Conservation (phyloP, 371 early-diverging fungal species). For the Mucor indicus region DNA sequence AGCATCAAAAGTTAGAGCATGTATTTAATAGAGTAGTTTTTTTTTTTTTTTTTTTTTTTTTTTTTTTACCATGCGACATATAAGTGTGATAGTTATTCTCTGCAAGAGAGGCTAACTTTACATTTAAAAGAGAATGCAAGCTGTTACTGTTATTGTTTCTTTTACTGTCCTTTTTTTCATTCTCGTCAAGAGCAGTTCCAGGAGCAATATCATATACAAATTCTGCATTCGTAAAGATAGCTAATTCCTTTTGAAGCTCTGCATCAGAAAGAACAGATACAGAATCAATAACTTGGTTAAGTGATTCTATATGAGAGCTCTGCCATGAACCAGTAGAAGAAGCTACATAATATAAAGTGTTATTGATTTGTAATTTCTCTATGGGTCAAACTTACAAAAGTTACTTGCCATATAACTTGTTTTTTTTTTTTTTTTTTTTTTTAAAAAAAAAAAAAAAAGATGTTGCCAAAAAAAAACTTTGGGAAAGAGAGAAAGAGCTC, state of each 20-base stretch:
- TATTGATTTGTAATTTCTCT: not conserved
- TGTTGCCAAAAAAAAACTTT: not conserved
- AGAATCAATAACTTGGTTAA: constrained; percentile 36
- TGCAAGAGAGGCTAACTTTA: constrained; percentile 19
- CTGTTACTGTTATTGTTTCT: too few species aligned
- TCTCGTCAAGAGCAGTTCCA: constrained; percentile 39
- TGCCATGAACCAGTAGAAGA: constrained; percentile 9
- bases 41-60: too few species aligned
- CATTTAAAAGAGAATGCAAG: constrained; percentile 23
- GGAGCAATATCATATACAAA: constrained; percentile 51
- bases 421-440: constrained; percentile 5
- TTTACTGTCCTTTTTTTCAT: too few species aligned
- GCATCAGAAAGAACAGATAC: constrained; percentile 30
- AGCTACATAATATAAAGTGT: constrained; percentile 1
- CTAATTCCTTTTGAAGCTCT: constrained; percentile 37
- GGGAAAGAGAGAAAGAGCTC: not conserved
- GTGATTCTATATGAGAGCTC: constrained; percentile 17
- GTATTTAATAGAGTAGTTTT: too few species aligned
- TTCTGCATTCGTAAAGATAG: constrained; percentile 53
- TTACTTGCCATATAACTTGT: constrained; percentile 11
- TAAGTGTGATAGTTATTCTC: constrained; percentile 17
- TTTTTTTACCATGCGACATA: constrained; percentile 23
- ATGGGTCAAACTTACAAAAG: constrained; percentile 9
- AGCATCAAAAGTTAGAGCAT: too few species aligned
- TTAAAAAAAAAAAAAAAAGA: constrained; percentile 1